Conservation (phyloP, 2,329 filamentous ascomycete genomes). For the Xylaria hypoxylon region DNA sequence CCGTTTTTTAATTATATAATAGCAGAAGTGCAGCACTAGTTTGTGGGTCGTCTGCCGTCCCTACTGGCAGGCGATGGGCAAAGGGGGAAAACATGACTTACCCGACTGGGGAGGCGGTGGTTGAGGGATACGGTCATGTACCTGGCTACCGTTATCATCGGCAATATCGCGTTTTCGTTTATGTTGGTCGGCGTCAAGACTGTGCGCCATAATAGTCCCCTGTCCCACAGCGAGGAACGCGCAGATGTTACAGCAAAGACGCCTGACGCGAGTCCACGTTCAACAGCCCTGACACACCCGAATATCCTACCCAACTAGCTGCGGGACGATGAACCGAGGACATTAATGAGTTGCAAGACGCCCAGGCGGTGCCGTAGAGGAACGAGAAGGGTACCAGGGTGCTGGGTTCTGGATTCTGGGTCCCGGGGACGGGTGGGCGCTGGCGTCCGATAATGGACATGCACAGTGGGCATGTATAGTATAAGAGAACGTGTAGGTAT, state of each 20-base stretch:
- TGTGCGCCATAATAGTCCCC: conserved; percentile 57
- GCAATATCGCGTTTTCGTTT: conserved; percentile 62
- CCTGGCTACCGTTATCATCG: conserved; percentile 58
- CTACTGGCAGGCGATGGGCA: conserved; percentile 16
- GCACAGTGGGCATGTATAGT: conserved; percentile 18
- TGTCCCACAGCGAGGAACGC: conserved; percentile 42
- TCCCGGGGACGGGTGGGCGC: conserved; percentile 32
- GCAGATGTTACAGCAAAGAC: conserved; percentile 38
- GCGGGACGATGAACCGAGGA: conserved; percentile 37
- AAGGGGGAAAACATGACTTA: conserved; percentile 51
- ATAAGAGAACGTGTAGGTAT: conserved; percentile 16
- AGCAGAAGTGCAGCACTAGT: conserved; percentile 32
- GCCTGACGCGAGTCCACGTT: conserved; percentile 41
- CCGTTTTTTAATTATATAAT: conserved; percentile 26
- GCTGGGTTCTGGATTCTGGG: conserved; percentile 26
- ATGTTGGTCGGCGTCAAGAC: conserved; percentile 56
- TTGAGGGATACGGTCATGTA: conserved; percentile 58
- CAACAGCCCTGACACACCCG: conserved; percentile 42
- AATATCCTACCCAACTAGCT: conserved; percentile 43
- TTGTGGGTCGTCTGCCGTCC: conserved; percentile 34
- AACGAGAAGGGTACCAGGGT: conserved; percentile 29
- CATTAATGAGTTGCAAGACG: conserved; percentile 37
- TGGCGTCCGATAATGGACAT: conserved; percentile 33
- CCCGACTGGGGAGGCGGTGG: conserved; percentile 59
- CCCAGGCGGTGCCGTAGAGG: conserved; percentile 27